Base-by-base conservation (phyloP, 371 early-diverging fungal species). In the Sporodiniella umbellata region DNA sequence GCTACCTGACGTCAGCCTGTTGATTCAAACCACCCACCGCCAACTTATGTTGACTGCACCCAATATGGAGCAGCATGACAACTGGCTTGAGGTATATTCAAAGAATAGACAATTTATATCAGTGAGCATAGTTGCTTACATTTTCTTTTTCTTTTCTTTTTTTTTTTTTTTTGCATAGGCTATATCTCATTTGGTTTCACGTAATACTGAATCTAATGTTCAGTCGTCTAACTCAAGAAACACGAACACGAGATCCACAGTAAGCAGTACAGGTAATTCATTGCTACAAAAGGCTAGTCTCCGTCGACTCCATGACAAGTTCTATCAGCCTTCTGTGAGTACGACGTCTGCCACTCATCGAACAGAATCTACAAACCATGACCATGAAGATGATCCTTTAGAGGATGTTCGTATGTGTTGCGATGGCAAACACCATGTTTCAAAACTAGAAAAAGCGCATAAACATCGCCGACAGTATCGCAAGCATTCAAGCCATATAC, bases 31-130 rank as follows among this genome's bases (percentile, higher is more conserved):
- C 26, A 73, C 73, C 14, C 76, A 69, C 39, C 79, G 88, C 24
- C 79, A 82, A 58, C 58, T 90, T 48, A 86, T 85, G 60, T 48
- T 90, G 58, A 88, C 79, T 42, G 90, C 90, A 1, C 76, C 75
- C 4, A 78, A 64, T 14, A 75, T 79, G 43, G 75, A 78, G 12
- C 78, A 80, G 33, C 90, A 90, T 53, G 81, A 85, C 12, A 60
- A 75, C 33, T 90, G 90, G 90, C 55, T 65, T 35, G 71, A 70
- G 60, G 74, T 69, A 67, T 56, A 6, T 11, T 38, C 14, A 43
- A 14, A 43, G 6, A 11, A 26, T 4, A 17, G 11, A 0, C 11
- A 43, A 14, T 19, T 14, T 6, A 18, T 11, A 17, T 15, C 5
- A 14, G 11, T 35, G 14, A n/a, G n/a, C 15, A n/a, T n/a, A 11